Conservation (phyloP, 1,284 basidiomycete genomes). For the Naganishia liquefaciens region DNA sequence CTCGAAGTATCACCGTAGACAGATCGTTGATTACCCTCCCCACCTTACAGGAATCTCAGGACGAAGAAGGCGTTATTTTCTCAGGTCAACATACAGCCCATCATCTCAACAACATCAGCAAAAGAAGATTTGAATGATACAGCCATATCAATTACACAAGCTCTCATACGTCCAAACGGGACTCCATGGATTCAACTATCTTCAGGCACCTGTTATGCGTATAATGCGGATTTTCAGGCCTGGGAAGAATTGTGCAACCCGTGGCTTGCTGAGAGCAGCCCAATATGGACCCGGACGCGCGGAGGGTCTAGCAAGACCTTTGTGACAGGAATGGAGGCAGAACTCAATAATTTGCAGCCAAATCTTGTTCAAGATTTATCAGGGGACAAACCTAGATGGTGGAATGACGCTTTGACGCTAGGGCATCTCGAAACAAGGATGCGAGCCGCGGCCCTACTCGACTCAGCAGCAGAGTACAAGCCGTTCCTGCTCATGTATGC, state of each 20-base stretch:
- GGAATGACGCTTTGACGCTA: constrained; percentile 72
- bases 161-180: constrained; percentile 72
- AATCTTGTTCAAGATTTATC: constrained; percentile 48
- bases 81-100: constrained; percentile 64
- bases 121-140: not conserved
- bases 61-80: constrained; percentile 65
- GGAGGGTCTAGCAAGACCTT: constrained; percentile 52
- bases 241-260: constrained; percentile 74
- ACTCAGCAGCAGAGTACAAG: constrained; percentile 80
- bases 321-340: constrained; percentile 16
- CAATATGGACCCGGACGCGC: constrained; percentile 61
- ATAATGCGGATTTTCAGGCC: constrained; percentile 64
- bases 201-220: constrained; percentile 71
- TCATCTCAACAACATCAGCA: constrained; percentile 3
- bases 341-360: constrained; percentile 21
- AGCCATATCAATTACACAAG: constrained; percentile 55
- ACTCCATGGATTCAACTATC: constrained; percentile 72
- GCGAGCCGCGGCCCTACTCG: constrained; percentile 68
- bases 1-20: too few relatives aligned
- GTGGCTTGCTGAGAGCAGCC: constrained; percentile 71
- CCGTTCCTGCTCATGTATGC: constrained; percentile 72
- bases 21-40: not conserved
- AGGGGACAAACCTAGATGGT: constrained; percentile 64
- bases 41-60: constrained; percentile 66
- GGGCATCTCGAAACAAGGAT: constrained; percentile 80